Percentiles rank a stretch among this genome's conserved stretches.
Conservation (phyloP, 2,329 filamentous ascomycete genomes). For the Triangularia setosa region DNA sequence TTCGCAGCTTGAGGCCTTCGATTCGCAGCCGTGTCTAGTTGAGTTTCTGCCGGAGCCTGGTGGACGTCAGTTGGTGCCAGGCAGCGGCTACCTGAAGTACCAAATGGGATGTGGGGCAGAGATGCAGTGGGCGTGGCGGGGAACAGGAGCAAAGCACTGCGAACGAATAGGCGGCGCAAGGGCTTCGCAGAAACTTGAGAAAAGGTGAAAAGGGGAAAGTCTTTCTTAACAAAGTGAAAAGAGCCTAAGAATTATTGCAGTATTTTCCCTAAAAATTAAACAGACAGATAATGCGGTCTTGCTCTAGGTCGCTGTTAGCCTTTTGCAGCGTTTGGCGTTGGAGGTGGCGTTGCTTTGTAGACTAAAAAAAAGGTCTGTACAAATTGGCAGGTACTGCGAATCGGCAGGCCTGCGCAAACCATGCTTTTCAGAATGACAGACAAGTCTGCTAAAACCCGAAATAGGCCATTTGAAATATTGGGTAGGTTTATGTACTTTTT, state of each 20-base stretch:
- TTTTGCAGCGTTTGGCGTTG: neutral
- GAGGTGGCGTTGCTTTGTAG: neutral
- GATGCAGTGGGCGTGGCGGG: neutral
- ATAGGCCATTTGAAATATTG: neutral
- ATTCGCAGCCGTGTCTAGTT: neutral
- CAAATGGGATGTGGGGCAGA: neutral
- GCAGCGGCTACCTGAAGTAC: neutral
- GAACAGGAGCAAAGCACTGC: neutral
- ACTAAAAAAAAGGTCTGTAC: neutral
- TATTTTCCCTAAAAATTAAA: neutral
- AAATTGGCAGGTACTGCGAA: neutral
- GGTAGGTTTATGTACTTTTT: no score
- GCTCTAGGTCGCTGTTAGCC: constrained; percentile 10
- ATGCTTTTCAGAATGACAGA: neutral
- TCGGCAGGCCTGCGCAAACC: no score
- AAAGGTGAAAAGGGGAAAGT: neutral
- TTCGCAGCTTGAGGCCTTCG: neutral
- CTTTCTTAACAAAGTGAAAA: neutral
- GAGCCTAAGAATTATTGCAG: neutral
- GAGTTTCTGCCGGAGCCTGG: neutral
- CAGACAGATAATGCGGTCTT: neutral
- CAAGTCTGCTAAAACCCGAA: no score
- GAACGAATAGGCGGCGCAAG: neutral
- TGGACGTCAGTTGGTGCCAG: neutral
- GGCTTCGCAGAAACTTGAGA: neutral